phyloP scores from a whole-genome alignment of 345 rosid species.

The Sisymbrium altissimum region DNA sequence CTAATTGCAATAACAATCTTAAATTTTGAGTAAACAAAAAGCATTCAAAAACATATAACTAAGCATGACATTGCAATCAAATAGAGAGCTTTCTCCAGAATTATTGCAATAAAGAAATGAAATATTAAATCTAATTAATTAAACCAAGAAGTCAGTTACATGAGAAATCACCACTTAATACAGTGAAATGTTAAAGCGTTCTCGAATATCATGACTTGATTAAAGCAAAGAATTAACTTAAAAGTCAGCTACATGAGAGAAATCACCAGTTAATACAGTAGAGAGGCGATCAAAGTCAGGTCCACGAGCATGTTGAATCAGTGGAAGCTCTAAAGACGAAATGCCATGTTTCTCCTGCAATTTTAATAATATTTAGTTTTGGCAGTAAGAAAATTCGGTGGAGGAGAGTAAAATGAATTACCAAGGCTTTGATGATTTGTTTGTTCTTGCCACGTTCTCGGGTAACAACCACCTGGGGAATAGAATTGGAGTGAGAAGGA shows the following conservation, averaged over 20 bases:
- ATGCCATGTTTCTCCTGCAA: constrained; percentile 62
- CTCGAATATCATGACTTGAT: background rate
- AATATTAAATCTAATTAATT: background rate
- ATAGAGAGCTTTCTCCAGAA: background rate
- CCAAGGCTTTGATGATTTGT: constrained; percentile 78
- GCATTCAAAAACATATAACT: background rate
- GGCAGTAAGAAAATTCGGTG: background rate
- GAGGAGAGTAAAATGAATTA: background rate
- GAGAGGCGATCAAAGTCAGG: constrained; percentile 75
- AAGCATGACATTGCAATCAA: background rate
- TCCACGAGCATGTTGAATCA: constrained; percentile 71
- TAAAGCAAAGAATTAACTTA: background rate
- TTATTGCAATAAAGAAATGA: no score
- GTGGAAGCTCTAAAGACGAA: constrained; percentile 77
- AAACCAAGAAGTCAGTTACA: background rate
- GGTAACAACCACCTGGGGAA: constrained; percentile 78
- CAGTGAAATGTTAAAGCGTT: background rate
- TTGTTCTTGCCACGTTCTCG: constrained; percentile 92
- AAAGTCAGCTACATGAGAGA: background rate
- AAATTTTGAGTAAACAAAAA: background rate
- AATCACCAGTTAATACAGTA: constrained; percentile 60
- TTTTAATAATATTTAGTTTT: background rate
- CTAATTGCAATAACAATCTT: background rate
- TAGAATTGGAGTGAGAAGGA: constrained; percentile 32
- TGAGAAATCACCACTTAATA: no score